Base-by-base conservation (phyloP, 2,329 filamentous ascomycete species). In the Penicillium sp. region DNA sequence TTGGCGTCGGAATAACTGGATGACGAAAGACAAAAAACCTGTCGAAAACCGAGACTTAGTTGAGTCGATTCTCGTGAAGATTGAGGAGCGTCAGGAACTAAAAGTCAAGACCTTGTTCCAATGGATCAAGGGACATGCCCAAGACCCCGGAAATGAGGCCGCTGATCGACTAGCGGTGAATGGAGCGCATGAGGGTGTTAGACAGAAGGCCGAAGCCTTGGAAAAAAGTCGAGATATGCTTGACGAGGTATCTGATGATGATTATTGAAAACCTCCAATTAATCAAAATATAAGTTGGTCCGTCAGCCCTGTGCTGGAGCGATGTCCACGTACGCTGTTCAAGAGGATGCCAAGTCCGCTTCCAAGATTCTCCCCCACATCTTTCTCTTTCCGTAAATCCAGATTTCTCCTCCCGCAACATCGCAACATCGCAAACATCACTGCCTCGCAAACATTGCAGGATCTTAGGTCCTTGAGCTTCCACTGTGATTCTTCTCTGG, bases 41-140 rank as follows among this genome's bases (percentile, higher is more conserved):
- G 93, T 98, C 8, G 89, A 93, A 78, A 98, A 99, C 73, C 86
- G 86, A 68, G 95, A 99, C 68, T 77, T 98, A 21, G 84, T 98
- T 56, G 83, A 89, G 70, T 84, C 84, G 3, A 87, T 96, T 47
- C 77, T 92, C 41, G 79, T 81, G 7, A 84, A 85, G 66, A 90
- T 97, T 49, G 85, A 89, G 24, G 84, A 90, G 71, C 82, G 91
- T 48, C 82, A 85, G 48, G 78, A 76, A 52, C 77, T 80, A 1
- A 85, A 84, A 16, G 82, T 82, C 3, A 76, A 80, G 63, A 96
- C 90, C 0, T 77, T 84, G 53, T 95, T 96, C 68, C 82, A 87
- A 61, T 98, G 93, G 93, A 86, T 97, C 47, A 96, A 96, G 75
- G 95, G 92, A 0, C 95, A 99, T 71, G 82, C 82, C 26, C 80